Evolutionary conservation across 2,329 filamentous ascomycete genomes (phyloP).

Genomic region (Ceratocystis lukuohia): DNA sequence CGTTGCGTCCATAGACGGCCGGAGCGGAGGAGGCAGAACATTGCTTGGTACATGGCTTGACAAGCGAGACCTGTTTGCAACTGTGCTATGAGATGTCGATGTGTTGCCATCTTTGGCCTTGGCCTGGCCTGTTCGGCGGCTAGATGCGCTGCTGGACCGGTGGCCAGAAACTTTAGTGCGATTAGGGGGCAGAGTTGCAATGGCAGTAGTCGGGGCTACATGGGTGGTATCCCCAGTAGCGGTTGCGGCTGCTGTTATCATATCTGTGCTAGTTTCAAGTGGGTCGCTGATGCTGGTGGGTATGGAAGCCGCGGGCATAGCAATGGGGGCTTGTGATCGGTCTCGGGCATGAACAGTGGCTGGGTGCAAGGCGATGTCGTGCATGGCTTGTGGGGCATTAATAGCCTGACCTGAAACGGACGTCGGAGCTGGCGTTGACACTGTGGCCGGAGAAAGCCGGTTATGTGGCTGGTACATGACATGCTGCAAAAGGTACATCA

Average conservation of each 20-base stretch:
- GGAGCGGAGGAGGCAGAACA: slow-evolving; percentile 13
- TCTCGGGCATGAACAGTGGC: background rate
- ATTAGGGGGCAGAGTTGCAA: background rate
- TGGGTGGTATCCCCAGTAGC: background rate
- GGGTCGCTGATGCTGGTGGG: background rate
- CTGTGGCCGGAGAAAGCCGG: slow-evolving; percentile 1
- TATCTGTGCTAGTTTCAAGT: background rate
- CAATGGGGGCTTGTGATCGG: slow-evolving; percentile 2
- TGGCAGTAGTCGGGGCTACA: background rate
- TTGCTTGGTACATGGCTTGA: slow-evolving; percentile 7
- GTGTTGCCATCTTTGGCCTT: slow-evolving; percentile 12
- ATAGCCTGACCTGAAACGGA: background rate
- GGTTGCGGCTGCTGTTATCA: background rate
- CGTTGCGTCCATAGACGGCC: slow-evolving; percentile 16
- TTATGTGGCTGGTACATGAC: slow-evolving; percentile 15
- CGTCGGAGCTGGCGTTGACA: slow-evolving; percentile 1
- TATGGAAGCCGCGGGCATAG: background rate
- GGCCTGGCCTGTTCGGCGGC: slow-evolving; percentile 12
- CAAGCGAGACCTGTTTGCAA: slow-evolving; percentile 7
- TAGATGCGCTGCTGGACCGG: background rate
- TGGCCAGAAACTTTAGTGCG: background rate
- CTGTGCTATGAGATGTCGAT: background rate
- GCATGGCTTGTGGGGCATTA: background rate
- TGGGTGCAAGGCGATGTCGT: background rate
- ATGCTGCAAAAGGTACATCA: slow-evolving; percentile 11